Evolutionary conservation across 2,329 filamentous ascomycete genomes (phyloP).

Genomic region (Aphanoascus verrucosus): DNA sequence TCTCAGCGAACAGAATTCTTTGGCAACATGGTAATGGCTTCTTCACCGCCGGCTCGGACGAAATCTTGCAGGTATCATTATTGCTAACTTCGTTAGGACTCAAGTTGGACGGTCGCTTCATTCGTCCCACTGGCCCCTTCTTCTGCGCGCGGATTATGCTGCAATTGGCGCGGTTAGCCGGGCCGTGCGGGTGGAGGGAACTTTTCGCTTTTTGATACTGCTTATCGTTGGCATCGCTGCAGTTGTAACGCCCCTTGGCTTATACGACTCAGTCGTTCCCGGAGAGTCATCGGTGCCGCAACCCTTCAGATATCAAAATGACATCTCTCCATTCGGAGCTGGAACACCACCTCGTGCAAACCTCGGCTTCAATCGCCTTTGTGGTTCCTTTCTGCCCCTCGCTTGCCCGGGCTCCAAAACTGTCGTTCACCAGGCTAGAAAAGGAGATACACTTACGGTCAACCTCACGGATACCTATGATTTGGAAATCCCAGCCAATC

Average conservation of each 20-base stretch:
- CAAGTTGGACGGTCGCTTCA: slow-evolving; percentile 31
- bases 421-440: slow-evolving; percentile 6
- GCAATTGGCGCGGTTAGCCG: slow-evolving; percentile 25
- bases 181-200: slow-evolving; percentile 20
- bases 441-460: slow-evolving; percentile 19
- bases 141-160: slow-evolving; percentile 33
- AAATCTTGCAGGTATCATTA: not conserved
- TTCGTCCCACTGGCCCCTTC: slow-evolving; percentile 34
- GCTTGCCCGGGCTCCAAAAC: slow-evolving; percentile 21
- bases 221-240: slow-evolving; percentile 27
- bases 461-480: slow-evolving; percentile 23
- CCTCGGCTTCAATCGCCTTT: slow-evolving; percentile 27
- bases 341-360: slow-evolving; percentile 32
- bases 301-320: slow-evolving; percentile 32
- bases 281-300: slow-evolving; percentile 12
- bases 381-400: slow-evolving; percentile 17
- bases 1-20: slow-evolving; percentile 29
- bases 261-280: slow-evolving; percentile 33
- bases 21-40: slow-evolving; percentile 17
- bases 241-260: slow-evolving; percentile 39
- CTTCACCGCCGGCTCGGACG: not conserved
- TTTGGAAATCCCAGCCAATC: slow-evolving; percentile 26
- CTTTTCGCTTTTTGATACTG: slow-evolving; percentile 21
- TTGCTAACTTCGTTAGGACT: slow-evolving; percentile 21
- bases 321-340: slow-evolving; percentile 30